These are phyloP conservation scores for Letharia columbiana DNA, from an alignment of 495 filamentous ascomycete species.

Conservation along the genomic window DNA sequence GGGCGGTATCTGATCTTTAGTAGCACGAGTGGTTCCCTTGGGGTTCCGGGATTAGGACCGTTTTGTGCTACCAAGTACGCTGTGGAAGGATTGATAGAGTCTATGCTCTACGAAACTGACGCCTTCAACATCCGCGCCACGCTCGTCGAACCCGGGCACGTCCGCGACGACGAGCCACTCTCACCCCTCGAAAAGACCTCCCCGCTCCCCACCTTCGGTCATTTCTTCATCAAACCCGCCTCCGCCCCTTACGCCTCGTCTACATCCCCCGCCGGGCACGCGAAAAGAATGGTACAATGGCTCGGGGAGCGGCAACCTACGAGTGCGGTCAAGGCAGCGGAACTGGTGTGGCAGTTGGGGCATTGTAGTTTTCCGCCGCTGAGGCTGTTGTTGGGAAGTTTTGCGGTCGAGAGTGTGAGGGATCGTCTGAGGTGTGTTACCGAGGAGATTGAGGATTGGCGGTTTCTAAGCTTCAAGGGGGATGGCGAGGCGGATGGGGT, in stretches of 20 bases:
- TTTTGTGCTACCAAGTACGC: slow-evolving; percentile 97
- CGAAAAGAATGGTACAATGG: slow-evolving; percentile 93
- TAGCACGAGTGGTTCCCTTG: slow-evolving; percentile 78
- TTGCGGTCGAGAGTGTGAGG: slow-evolving; percentile 89
- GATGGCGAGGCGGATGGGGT: slow-evolving; percentile 27
- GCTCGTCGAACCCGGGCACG: slow-evolving; percentile 82
- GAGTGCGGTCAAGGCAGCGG: slow-evolving; percentile 86
- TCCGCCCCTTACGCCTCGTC: slow-evolving; percentile 71
- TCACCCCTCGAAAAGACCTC: slow-evolving; percentile 22
- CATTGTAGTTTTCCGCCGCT: slow-evolving; percentile 89
- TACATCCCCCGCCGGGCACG: slow-evolving; percentile 76
- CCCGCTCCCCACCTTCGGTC: slow-evolving; percentile 65
- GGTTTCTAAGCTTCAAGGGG: slow-evolving; percentile 56
- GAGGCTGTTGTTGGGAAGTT: slow-evolving; percentile 75
- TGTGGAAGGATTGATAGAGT: slow-evolving; percentile 88
- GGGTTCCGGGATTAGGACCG: slow-evolving; percentile 83
- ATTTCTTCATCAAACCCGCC: slow-evolving; percentile 81
- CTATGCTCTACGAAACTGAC: slow-evolving; percentile 91
- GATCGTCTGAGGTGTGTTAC: slow-evolving; percentile 83
- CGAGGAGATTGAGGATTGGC: slow-evolving; percentile 93
- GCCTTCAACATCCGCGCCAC: slow-evolving; percentile 86
- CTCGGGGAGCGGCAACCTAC: slow-evolving; percentile 84
- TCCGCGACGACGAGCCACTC: slow-evolving; percentile 60
- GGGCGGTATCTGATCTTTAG: slow-evolving; percentile 92
- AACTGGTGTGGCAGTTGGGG: slow-evolving; percentile 90